phyloP scores from a whole-genome alignment of 2,329 filamentous ascomycete genomes.

The Penicillium nordicum region DNA sequence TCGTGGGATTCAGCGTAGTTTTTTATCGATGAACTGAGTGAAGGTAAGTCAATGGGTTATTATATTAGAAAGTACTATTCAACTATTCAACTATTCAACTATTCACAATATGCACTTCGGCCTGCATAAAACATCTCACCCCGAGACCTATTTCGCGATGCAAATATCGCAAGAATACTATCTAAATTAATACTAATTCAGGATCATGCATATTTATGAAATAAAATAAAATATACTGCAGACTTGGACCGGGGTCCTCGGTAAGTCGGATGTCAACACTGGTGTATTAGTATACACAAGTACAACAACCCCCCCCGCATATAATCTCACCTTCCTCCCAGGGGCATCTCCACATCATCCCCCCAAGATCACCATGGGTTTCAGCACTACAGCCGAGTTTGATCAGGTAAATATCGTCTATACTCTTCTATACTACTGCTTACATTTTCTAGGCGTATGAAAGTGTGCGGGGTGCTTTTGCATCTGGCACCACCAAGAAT shows the following conservation, averaged over 20 bases:
- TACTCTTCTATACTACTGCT: background rate
- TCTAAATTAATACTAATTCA: background rate
- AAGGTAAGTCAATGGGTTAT: too few relatives aligned
- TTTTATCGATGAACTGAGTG: too few relatives aligned
- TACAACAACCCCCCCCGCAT: background rate
- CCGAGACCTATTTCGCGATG: background rate
- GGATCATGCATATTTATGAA: background rate
- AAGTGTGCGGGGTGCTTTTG: constrained; percentile 12
- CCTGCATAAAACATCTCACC: background rate
- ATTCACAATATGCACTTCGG: too few relatives aligned
- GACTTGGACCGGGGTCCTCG: background rate
- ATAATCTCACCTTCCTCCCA: background rate
- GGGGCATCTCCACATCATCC: constrained; percentile 4
- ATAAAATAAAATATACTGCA: background rate
- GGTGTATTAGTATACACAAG: too few relatives aligned
- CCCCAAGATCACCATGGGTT: constrained; percentile 9
- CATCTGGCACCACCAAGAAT: constrained; percentile 12
- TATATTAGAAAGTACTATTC: too few relatives aligned
- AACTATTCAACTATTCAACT: too few relatives aligned
- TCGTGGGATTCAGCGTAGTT: too few relatives aligned
- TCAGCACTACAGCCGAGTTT: constrained; percentile 15
- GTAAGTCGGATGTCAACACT: background rate
- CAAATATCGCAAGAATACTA: background rate
- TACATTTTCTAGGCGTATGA: constrained; percentile 14
- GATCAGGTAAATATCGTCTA: constrained; percentile 7